Base-by-base conservation (phyloP, 768 basidiomycete genomes). In the Collybia sp. region DNA sequence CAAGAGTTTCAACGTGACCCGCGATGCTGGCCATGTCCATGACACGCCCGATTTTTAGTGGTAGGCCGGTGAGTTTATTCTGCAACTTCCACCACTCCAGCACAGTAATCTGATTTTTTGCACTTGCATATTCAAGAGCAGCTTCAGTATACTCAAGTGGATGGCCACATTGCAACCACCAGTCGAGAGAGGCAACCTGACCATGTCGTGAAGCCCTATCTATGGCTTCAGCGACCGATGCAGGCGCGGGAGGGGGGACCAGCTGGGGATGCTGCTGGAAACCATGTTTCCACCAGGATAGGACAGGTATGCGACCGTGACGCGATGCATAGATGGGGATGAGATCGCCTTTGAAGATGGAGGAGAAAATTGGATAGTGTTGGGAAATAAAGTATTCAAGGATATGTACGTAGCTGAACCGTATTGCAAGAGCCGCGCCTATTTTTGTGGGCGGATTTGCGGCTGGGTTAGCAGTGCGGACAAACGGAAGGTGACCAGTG, bases 1-100 rank as follows among this genome's bases (percentile, higher is more conserved):
- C 86, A 32, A 93, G 76, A 2, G 80, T 83, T 15, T 77, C 72
- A 33, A 88, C 81, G 54, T 88, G 77, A 1, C 88, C 88, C 6
- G 86, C 83, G 13, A 78, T 84, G 57, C 83, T 85, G 11, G 91
- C 90, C 73, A 82, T 81, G 58, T 93, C 90, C 79, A 93, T 86
- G 16, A 83, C 85, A 33, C 87, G 82, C 2, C 90, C 90, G 17
- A 91, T 80, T 62, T 89, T 90, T 53, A 93, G 78, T 10, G 79
- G 76, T 30, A 90, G 66, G 3, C 70, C 68, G 2, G 62, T 61
- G 38, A 61, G 62, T 30, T 62, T 60, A 53, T 79, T 67, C 48
- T 83, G 81, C 39, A 69, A 67, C 52, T 82, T 81, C 90, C 89
- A 93, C 90, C 90, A 93, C 31, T 86, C 82, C 36, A 93, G 75